phyloP scores from a whole-genome alignment of 352 stramenopile species.

The Aphanomyces euteiches region DNA sequence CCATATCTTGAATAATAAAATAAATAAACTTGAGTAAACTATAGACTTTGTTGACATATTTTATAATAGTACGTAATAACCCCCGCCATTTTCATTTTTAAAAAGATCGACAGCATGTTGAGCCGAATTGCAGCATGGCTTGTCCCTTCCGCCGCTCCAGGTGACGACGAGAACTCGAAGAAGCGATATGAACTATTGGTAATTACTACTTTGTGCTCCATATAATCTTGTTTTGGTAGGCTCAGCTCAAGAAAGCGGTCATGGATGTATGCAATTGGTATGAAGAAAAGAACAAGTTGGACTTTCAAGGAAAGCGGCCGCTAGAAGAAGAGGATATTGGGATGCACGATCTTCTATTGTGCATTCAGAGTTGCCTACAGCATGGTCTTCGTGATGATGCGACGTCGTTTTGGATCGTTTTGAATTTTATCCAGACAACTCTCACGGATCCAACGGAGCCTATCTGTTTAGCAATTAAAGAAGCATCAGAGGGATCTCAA shows the following conservation, averaged over 20 bases:
- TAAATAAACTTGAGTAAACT: too few relatives aligned
- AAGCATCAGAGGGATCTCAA: constrained; percentile 26
- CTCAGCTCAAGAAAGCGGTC: constrained; percentile 26
- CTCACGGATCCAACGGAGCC: neutral
- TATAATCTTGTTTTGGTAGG: neutral
- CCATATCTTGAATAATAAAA: too few relatives aligned
- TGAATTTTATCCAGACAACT: constrained; percentile 23
- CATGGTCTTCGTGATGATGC: constrained; percentile 15
- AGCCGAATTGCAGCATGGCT: constrained; percentile 20
- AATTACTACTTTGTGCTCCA: neutral
- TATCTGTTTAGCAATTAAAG: neutral
- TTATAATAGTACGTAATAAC: too few relatives aligned
- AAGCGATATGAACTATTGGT: constrained; percentile 25
- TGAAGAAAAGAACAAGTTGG: constrained; percentile 27
- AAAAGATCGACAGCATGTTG: constrained; percentile 24
- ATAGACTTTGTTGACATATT: too few relatives aligned
- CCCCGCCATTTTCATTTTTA: neutral
- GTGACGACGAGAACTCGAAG: constrained; percentile 23
- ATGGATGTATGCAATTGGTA: constrained; percentile 30
- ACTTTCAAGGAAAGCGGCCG: neutral
- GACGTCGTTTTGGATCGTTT: constrained; percentile 9
- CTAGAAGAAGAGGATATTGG: constrained; percentile 26
- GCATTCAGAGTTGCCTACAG: constrained; percentile 17
- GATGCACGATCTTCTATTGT: constrained; percentile 14
- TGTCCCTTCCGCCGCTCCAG: constrained; percentile 10